These are phyloP conservation scores for Yarrowia bubula DNA, from an alignment of 805 yeast species.

Conservation along the genomic window DNA sequence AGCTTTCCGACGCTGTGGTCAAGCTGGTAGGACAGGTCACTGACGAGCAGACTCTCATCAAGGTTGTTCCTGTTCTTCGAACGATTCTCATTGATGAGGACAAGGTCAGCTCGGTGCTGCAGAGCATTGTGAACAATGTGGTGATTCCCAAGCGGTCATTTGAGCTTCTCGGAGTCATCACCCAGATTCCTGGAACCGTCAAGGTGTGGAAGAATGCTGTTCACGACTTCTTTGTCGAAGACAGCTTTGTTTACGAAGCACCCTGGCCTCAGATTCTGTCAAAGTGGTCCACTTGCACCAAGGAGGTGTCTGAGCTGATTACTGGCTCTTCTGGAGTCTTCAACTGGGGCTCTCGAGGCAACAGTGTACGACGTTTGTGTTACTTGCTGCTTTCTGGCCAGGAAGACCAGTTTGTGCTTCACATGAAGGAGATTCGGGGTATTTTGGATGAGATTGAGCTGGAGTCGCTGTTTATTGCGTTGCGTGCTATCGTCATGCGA, in stretches of 20 bases:
- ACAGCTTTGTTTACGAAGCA: slow-evolving; percentile 50
- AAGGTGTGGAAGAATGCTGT: slow-evolving; percentile 66
- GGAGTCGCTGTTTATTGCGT: slow-evolving; percentile 50
- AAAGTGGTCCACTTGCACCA: slow-evolving; percentile 65
- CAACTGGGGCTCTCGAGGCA: slow-evolving; percentile 60
- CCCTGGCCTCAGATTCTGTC: slow-evolving; percentile 57
- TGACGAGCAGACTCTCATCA: slow-evolving; percentile 40
- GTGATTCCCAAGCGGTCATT: slow-evolving; percentile 36
- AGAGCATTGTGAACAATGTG: slow-evolving; percentile 51
- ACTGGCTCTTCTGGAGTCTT: slow-evolving; percentile 58
- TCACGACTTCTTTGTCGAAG: slow-evolving; percentile 63
- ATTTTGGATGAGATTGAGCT: slow-evolving; percentile 45
- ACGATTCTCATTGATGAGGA: slow-evolving; percentile 58
- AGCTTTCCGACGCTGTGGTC: slow-evolving; percentile 49
- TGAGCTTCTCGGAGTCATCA: slow-evolving; percentile 44
- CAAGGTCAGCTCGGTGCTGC: slow-evolving; percentile 50
- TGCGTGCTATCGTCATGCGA: slow-evolving; percentile 64
- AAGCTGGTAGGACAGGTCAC: slow-evolving; percentile 38
- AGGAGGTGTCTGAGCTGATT: slow-evolving; percentile 48
- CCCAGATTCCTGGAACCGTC: slow-evolving; percentile 40
- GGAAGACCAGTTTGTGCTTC: slow-evolving; percentile 51
- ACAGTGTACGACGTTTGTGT: slow-evolving; percentile 59
- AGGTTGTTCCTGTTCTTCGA: slow-evolving; percentile 45
- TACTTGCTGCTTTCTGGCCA: slow-evolving; percentile 64
- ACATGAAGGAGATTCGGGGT: slow-evolving; percentile 49